Evolutionary conservation across 345 rosid species (phyloP).

Genomic region (Eutrema heterophyllum): DNA sequence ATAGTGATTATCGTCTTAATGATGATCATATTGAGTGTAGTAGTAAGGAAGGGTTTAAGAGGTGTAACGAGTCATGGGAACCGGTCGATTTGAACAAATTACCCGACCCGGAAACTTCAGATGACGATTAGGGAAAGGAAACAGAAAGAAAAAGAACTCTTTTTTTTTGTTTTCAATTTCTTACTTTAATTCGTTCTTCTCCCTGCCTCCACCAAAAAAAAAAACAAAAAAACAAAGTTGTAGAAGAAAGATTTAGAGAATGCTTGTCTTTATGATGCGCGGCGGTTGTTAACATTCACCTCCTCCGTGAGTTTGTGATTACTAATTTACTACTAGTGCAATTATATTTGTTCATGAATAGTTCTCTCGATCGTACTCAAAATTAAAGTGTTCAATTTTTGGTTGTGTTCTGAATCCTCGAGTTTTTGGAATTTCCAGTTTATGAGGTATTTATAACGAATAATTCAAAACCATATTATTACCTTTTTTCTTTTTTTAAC

Average conservation of each 20-base stretch:
- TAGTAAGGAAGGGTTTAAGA: conserved; percentile 37
- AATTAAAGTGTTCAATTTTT: not conserved
- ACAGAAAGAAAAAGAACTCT: not conserved
- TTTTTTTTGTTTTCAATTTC: not conserved
- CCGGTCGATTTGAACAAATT: conserved; percentile 86
- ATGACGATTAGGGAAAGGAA: conserved; percentile 42
- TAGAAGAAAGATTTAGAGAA: not conserved
- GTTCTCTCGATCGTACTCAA: not conserved
- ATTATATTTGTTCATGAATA: not conserved
- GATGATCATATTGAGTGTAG: conserved; percentile 10
- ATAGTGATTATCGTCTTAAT: conserved; percentile 12
- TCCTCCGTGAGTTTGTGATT: conserved; percentile 24
- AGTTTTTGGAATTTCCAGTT: not conserved
- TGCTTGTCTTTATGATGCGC: conserved; percentile 12
- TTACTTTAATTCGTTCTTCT: not conserved
- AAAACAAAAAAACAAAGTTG: not conserved
- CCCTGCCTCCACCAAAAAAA: not conserved
- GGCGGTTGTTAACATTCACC: conserved; percentile 36
- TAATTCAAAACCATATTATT: not conserved
- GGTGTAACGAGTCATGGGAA: conserved; percentile 41
- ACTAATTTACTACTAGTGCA: conserved; percentile 15
- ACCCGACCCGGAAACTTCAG: conserved; percentile 88
- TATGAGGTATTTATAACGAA: not conserved
- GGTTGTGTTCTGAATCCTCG: not conserved
- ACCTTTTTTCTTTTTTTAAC: not conserved